Evolutionary conservation across 106 monocot genomes (phyloP).

Genomic region (Dendrobium catenatum): DNA sequence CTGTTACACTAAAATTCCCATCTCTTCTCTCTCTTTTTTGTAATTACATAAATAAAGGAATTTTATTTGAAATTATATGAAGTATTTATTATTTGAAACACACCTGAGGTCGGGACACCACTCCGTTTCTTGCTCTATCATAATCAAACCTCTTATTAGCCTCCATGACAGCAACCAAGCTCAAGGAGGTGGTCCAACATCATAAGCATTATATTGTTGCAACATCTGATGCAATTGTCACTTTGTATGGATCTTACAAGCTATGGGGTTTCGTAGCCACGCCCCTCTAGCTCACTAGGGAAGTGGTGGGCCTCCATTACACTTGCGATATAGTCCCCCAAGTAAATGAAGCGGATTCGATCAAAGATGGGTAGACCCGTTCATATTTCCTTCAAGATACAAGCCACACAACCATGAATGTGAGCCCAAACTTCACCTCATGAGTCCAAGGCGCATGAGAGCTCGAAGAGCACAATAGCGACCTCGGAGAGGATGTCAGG

Average conservation of each 20-base stretch:
- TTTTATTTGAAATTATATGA: too few species aligned
- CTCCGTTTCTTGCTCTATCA: too few species aligned
- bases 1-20: too few species aligned
- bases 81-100: too few species aligned
- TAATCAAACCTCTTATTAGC: neutral
- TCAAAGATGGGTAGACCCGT: neutral
- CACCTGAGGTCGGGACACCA: neutral
- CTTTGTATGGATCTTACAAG: neutral
- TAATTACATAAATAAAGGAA: too few species aligned
- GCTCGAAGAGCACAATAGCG: conserved; percentile 28
- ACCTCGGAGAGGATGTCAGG: conserved; percentile 48
- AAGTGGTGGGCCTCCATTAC: conserved; percentile 28
- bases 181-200: conserved; percentile 4
- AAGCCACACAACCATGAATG: conserved; percentile 31
- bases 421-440: conserved; percentile 42
- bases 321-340: conserved; percentile 28
- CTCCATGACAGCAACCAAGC: neutral
- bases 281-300: neutral
- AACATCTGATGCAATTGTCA: conserved; percentile 27
- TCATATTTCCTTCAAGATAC: conserved; percentile 19
- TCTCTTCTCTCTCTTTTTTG: too few species aligned
- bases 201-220: conserved; percentile 41
- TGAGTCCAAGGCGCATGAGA: conserved; percentile 13
- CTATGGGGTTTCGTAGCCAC: conserved; percentile 2
- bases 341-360: conserved; percentile 10